These are phyloP conservation scores for Bolboschoenoplectus hybrid DNA, from an alignment of 202 grass and related monocot species.

Conservation along the genomic window DNA sequence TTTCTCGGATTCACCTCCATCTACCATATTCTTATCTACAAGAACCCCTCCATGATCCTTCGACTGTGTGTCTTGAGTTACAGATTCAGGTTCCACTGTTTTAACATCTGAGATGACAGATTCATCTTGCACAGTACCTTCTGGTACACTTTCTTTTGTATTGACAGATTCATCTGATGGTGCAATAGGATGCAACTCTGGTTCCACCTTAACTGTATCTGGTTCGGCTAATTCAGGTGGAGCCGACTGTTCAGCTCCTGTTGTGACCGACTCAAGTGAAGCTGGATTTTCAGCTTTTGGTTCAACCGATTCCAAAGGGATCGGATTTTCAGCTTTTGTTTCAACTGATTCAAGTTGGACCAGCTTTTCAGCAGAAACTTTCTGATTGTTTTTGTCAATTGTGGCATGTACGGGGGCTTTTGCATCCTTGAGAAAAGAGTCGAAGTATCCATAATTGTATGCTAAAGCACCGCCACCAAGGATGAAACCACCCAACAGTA, in stretches of 20 bases:
- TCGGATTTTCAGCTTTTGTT: slow-evolving; percentile 40
- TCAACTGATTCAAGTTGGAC: slow-evolving; percentile 42
- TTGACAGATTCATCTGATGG: slow-evolving; percentile 15
- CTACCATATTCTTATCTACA: slow-evolving; percentile 42
- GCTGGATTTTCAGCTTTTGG: slow-evolving; percentile 17
- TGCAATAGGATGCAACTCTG: not conserved
- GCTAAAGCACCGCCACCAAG: slow-evolving; percentile 66
- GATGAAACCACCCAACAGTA: slow-evolving; percentile 62
- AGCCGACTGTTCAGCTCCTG: slow-evolving; percentile 13
- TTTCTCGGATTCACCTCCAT: slow-evolving; percentile 49
- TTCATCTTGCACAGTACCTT: slow-evolving; percentile 37
- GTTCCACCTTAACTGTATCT: slow-evolving; percentile 1
- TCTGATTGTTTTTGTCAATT: slow-evolving; percentile 41
- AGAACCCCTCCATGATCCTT: slow-evolving; percentile 40
- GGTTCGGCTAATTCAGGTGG: slow-evolving; percentile 17
- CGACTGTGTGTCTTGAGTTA: slow-evolving; percentile 39
- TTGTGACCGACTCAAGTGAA: not conserved
- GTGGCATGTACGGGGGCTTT: slow-evolving; percentile 44
- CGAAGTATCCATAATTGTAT: slow-evolving; percentile 77
- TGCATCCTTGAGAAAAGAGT: slow-evolving; percentile 51
- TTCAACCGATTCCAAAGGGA: slow-evolving; percentile 37
- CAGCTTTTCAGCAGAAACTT: slow-evolving; percentile 51
- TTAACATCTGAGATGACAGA: slow-evolving; percentile 47
- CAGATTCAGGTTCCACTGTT: slow-evolving; percentile 39
- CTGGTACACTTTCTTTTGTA: slow-evolving; percentile 30